phyloP scores from a whole-genome alignment of 176 grass and related monocot genomes.

The Oryza glaberrima region DNA sequence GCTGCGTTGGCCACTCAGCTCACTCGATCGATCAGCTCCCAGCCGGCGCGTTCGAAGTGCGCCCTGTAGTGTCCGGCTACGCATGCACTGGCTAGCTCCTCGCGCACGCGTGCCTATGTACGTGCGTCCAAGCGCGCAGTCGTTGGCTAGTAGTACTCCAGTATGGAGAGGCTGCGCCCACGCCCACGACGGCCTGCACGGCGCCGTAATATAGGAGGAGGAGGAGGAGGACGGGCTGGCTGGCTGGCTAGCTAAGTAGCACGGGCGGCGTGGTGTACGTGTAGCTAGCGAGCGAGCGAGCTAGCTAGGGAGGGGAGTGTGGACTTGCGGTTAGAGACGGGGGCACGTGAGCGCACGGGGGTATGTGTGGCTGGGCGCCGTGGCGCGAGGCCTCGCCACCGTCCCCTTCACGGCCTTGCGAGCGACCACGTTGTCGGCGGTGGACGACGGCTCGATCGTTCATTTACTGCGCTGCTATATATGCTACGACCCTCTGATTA shows the following conservation, averaged over 20 bases:
- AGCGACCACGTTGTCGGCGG: slow-evolving; percentile 51
- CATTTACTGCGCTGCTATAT: background rate
- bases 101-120: background rate
- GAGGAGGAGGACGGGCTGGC: too few species aligned
- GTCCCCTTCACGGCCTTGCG: slow-evolving; percentile 32
- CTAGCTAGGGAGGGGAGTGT: background rate
- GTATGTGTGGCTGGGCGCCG: slow-evolving; percentile 17
- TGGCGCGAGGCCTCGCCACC: slow-evolving; percentile 38
- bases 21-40: too few species aligned
- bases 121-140: slow-evolving; percentile 36
- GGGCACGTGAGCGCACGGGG: slow-evolving; percentile 36
- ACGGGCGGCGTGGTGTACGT: background rate
- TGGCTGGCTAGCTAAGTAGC: too few species aligned
- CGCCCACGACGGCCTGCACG: background rate
- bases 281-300: background rate
- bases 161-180: background rate
- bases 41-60: too few species aligned
- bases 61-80: background rate
- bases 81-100: too few species aligned
- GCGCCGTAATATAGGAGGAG: slow-evolving; percentile 52
- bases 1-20: too few species aligned
- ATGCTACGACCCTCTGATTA: background rate
- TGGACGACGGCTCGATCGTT: background rate
- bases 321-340: slow-evolving; percentile 17
- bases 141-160: slow-evolving; percentile 24